A percentile compares a stretch with the other conserved stretches of the same genome.
phyloP scores from a whole-genome alignment of 2,329 filamentous ascomycete species.

The Cladobotryum protrusum region DNA sequence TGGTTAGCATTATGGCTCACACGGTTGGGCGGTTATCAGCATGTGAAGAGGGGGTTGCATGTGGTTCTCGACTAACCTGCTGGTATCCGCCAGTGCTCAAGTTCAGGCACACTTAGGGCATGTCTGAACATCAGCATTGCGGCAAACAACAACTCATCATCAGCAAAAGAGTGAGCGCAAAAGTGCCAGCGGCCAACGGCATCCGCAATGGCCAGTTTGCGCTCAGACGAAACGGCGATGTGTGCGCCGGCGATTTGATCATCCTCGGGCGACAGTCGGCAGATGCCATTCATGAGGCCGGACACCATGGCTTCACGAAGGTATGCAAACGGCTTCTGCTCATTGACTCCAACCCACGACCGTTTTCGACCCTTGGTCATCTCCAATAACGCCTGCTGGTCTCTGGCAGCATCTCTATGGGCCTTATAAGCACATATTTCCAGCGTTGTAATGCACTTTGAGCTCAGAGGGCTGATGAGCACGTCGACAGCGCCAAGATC shows the following conservation, averaged over 20 bases:
- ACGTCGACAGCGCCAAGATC: conserved; percentile 86
- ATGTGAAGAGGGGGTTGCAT: conserved; percentile 6
- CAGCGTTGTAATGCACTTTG: conserved; percentile 66
- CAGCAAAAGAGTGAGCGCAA: conserved; percentile 79
- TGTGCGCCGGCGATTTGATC: conserved; percentile 58
- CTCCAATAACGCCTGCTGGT: conserved; percentile 66
- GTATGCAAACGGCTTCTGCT: conserved; percentile 82
- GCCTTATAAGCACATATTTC: conserved; percentile 79
- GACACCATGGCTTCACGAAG: conserved; percentile 91
- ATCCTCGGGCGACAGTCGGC: conserved; percentile 60
- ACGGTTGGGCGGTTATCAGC: conserved; percentile 4
- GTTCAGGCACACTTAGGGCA: conserved; percentile 71
- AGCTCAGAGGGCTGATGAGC: conserved; percentile 69
- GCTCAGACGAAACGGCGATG: conserved; percentile 60
- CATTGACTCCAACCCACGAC: conserved; percentile 85
- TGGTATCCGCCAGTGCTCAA: conserved; percentile 74
- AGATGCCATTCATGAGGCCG: conserved; percentile 82
- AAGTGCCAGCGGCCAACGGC: conserved; percentile 80
- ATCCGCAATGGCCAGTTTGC: conserved; percentile 58
- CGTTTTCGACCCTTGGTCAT: conserved; percentile 72
- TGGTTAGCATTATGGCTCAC: conserved; percentile 32
- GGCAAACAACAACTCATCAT: conserved; percentile 83
- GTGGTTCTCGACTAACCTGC: conserved; percentile 51
- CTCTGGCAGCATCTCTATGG: conserved; percentile 67
- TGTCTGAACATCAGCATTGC: conserved; percentile 88